Evolutionary conservation across 2,329 filamentous ascomycete species (phyloP), one percentile per base, ranked within the genome.

Genomic region (Neonectria hederae): DNA sequence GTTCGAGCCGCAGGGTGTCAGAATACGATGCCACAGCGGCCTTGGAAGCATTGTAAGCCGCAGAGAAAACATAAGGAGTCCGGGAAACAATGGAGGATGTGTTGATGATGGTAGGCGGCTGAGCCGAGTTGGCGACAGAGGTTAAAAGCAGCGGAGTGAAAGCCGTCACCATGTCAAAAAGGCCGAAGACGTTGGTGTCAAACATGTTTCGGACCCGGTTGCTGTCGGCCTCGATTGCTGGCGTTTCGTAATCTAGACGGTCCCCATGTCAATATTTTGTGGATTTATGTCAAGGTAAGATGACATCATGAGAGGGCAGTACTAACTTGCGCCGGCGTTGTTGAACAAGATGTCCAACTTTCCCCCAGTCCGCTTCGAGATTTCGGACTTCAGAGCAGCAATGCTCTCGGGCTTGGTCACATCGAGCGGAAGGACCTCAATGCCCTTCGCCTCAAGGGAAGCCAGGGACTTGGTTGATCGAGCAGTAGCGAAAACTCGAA

Each of bases 401-500:
- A 67, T 67, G 42, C 65, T 65, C n/a, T 67, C 48, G 11, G 59
- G 43, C 7, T 49, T 19, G 8, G 65, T 67, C 21, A 67, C 65
- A 6, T 67, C 65, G 14, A 67, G 58, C 2, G 46, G 30, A 17
- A 67, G 26, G 19, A 45, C 45, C 40, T 67, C 62, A n/a, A 67
- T 67, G 46, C 65, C 65, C 22, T 63, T 57, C 21, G 57, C 53
- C 10, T 57, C 24, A 10, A 67, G 55, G 0, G 19, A 8, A 19
- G 28, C 11, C 3, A 67, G 46, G 4, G 65, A 57, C 8, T 55
- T 63, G 13, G 48, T 53, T 17, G 62, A 65, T 38, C 65, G 58
- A 21, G 59, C 65, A 10, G 65, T 67, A 10, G 65, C 62, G 45
- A 67, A 67, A 35, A 67, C 65, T 21, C 62, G 62, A 40, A 65